Evolutionary conservation across 108 stramenopile genomes (phyloP).

Genomic region (Aurantiochytrium sp.): DNA sequence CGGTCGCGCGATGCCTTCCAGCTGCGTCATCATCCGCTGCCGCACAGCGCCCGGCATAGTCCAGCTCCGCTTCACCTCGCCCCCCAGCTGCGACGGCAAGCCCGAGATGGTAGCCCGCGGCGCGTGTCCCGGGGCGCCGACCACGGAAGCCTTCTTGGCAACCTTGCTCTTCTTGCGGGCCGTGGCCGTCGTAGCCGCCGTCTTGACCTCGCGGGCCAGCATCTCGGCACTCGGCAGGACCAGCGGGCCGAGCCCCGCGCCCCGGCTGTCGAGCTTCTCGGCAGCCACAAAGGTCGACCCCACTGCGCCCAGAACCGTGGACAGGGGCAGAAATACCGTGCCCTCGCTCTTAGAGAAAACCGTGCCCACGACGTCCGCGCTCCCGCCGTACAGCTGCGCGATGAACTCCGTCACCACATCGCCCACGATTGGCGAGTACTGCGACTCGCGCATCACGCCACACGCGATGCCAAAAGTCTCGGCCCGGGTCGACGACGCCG

Average conservation of each 20-base stretch:
- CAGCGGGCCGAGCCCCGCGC: background rate
- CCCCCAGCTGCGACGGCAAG: background rate
- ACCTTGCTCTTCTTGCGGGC: too few relatives aligned
- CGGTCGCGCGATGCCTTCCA: background rate
- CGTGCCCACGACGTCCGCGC: background rate
- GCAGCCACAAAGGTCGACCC: background rate
- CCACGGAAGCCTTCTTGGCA: background rate
- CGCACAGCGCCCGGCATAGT: background rate
- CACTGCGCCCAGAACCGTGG: background rate
- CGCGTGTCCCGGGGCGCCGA: background rate
- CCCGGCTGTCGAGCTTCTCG: background rate
- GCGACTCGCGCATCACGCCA: background rate
- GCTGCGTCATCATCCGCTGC: background rate
- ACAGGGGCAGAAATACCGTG: background rate
- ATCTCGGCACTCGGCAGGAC: background rate
- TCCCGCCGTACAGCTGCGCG: background rate
- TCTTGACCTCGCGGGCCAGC: too few relatives aligned
- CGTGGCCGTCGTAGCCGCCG: too few relatives aligned
- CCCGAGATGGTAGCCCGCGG: background rate
- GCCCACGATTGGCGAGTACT: background rate
- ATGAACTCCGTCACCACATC: background rate
- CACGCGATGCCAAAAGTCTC: background rate
- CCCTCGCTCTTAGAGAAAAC: background rate
- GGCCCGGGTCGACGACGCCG: background rate
- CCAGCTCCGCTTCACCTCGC: constrained; percentile 9